A percentile compares a stretch with the other conserved stretches of the same genome.
These are phyloP conservation scores for Trichoderma polysporum DNA, from an alignment of 2,329 filamentous ascomycete species.

Conservation along the genomic window DNA sequence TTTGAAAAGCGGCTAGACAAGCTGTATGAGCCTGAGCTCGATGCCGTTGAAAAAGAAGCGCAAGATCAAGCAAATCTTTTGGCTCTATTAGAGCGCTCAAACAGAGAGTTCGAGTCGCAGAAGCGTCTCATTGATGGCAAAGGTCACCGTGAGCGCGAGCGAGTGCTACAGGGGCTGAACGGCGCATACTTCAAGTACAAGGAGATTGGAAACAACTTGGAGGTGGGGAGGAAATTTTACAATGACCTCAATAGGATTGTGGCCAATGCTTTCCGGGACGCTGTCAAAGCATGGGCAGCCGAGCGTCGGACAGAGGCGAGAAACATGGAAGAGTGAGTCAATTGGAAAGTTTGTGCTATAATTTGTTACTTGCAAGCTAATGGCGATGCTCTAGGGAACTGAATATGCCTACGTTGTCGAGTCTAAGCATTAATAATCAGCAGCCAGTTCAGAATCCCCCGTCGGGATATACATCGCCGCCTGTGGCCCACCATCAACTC, in stretches of 20 bases:
- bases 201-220: constrained; percentile 88
- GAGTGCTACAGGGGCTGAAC: constrained; percentile 82
- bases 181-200: constrained; percentile 95
- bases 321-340: constrained; percentile 68
- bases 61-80: constrained; percentile 74
- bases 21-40: constrained; percentile 76
- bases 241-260: constrained; percentile 92
- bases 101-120: constrained; percentile 73
- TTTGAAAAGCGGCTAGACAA: constrained; percentile 77
- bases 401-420: constrained; percentile 51
- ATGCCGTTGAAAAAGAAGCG: constrained; percentile 67
- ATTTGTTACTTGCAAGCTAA: constrained; percentile 19
- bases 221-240: constrained; percentile 92
- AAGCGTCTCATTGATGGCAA: constrained; percentile 63
- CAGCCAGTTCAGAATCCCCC: constrained; percentile 31
- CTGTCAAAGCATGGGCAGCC: constrained; percentile 74
- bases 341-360: background rate
- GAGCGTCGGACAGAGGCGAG: constrained; percentile 78
- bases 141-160: constrained; percentile 71
- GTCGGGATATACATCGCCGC: constrained; percentile 41
- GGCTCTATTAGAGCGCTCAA: constrained; percentile 69
- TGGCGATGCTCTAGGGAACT: constrained; percentile 42
- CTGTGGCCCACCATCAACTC: background rate
- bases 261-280: constrained; percentile 72
- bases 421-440: constrained; percentile 40